Conservation (phyloP, 2,329 filamentous ascomycete species). For the Fusarium virguliforme region DNA sequence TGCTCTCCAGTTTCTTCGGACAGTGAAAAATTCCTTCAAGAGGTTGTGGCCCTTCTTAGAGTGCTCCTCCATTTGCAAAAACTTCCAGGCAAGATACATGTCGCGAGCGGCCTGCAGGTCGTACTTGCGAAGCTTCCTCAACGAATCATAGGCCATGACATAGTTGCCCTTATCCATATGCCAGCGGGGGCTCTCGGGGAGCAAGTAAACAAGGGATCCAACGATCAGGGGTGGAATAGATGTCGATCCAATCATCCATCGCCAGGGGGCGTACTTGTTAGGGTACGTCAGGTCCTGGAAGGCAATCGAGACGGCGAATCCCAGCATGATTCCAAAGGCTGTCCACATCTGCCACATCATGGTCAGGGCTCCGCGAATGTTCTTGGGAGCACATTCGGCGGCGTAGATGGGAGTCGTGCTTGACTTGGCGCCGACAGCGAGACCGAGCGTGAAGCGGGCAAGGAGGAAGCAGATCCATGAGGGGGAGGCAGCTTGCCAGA, state of each 20-base stretch:
- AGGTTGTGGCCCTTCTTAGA: conserved; percentile 48
- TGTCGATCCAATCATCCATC: conserved; percentile 73
- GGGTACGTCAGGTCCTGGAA: conserved; percentile 66
- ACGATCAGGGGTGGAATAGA: conserved; percentile 70
- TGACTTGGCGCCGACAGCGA: conserved; percentile 78
- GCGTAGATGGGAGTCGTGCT: conserved; percentile 79
- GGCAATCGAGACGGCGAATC: conserved; percentile 68
- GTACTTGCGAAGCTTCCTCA: conserved; percentile 63
- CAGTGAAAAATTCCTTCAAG: conserved; percentile 52
- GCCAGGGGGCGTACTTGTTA: conserved; percentile 64
- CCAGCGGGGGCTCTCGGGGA: conserved; percentile 70
- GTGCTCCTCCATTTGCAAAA: conserved; percentile 50
- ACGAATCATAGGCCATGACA: conserved; percentile 62
- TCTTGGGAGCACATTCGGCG: conserved; percentile 78
- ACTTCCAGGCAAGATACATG: conserved; percentile 64
- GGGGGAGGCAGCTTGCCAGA: conserved; percentile 62
- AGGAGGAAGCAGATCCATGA: conserved; percentile 74
- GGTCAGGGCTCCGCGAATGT: conserved; percentile 80
- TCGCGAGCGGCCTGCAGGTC: conserved; percentile 66
- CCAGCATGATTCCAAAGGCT: conserved; percentile 61
- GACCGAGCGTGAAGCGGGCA: conserved; percentile 76
- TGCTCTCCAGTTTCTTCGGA: conserved; percentile 53
- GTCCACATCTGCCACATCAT: conserved; percentile 78
- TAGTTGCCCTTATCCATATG: conserved; percentile 64
- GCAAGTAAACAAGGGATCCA: conserved; percentile 72